A percentile compares a stretch with the other conserved stretches of the same genome.
Conservation (phyloP, 495 filamentous ascomycete species). For the Durotheca rogersii region DNA sequence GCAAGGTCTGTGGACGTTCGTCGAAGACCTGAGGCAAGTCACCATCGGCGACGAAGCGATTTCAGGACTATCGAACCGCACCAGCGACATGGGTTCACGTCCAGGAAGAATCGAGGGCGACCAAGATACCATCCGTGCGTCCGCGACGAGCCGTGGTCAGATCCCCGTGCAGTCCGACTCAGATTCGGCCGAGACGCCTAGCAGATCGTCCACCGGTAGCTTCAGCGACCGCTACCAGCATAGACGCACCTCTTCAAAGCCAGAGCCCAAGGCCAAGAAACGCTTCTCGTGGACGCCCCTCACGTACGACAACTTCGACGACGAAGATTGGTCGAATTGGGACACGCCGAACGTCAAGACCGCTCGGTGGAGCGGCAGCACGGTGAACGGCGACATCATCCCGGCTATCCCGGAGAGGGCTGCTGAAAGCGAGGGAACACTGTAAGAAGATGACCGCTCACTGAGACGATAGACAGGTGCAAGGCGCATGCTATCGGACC, state of each 20-base stretch:
- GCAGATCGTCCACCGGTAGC: conserved; percentile 26
- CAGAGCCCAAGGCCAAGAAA: conserved; percentile 38
- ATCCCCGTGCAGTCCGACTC: conserved; percentile 28
- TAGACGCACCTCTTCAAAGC: conserved; percentile 22
- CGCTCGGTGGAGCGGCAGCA: conserved; percentile 52
- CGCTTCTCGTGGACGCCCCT: conserved; percentile 51
- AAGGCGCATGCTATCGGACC: conserved; percentile 15
- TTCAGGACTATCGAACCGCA: conserved; percentile 42
- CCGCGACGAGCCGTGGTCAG: conserved; percentile 27
- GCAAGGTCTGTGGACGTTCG: conserved; percentile 92
- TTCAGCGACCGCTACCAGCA: conserved; percentile 32
- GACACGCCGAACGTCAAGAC: conserved; percentile 56
- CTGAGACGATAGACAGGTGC: conserved; percentile 8
- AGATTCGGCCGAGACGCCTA: conserved; percentile 26
- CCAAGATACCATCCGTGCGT: conserved; percentile 43
- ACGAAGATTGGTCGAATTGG: conserved; percentile 74
- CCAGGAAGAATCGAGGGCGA: conserved; percentile 32
- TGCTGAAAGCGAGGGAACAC: conserved; percentile 41
- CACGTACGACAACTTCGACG: conserved; percentile 55
- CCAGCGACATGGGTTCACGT: conserved; percentile 29
- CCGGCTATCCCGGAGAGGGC: conserved; percentile 39
- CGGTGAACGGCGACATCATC: conserved; percentile 48
- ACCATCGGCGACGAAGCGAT: conserved; percentile 91
- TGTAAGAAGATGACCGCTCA: conserved; percentile 43
- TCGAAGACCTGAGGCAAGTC: conserved; percentile 92